phyloP scores from a whole-genome alignment of 108 stramenopile species.

The Skeletonema marinoi region DNA sequence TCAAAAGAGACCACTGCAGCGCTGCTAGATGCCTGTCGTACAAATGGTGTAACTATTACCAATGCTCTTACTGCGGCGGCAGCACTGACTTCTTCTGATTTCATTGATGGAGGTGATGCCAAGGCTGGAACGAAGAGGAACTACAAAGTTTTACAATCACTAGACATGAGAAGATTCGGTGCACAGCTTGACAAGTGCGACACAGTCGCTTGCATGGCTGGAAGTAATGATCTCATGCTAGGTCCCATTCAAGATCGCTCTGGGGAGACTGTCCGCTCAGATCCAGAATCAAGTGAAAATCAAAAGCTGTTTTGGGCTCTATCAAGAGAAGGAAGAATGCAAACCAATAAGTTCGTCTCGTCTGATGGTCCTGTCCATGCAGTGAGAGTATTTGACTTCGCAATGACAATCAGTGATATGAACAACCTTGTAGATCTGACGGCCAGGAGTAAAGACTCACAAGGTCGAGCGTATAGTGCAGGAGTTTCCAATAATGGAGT shows the following conservation, averaged over 20 bases:
- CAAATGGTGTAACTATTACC: slow-evolving; percentile 71
- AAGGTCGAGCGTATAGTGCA: slow-evolving; percentile 86
- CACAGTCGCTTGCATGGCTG: slow-evolving; percentile 84
- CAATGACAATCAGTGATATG: slow-evolving; percentile 81
- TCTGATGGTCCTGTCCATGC: slow-evolving; percentile 77
- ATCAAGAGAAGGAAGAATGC: slow-evolving; percentile 64
- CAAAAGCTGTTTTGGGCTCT: slow-evolving; percentile 69
- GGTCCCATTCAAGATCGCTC: slow-evolving; percentile 73
- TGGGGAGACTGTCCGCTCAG: slow-evolving; percentile 53
- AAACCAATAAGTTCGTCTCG: slow-evolving; percentile 72
- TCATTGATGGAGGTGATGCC: slow-evolving; percentile 60
- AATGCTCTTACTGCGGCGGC: slow-evolving; percentile 81
- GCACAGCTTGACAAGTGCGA: slow-evolving; percentile 69
- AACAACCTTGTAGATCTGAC: slow-evolving; percentile 87
- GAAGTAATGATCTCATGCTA: slow-evolving; percentile 85
- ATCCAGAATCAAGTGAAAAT: slow-evolving; percentile 28
- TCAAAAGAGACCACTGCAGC: slow-evolving; percentile 57
- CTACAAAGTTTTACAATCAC: slow-evolving; percentile 86
- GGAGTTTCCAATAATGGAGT: slow-evolving; percentile 86
- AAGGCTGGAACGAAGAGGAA: slow-evolving; percentile 58
- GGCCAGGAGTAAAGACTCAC: slow-evolving; percentile 72
- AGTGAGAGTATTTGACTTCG: slow-evolving; percentile 83
- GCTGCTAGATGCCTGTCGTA: slow-evolving; percentile 65
- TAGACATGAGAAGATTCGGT: slow-evolving; percentile 88
- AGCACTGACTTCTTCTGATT: slow-evolving; percentile 77